Evolutionary conservation across 108 stramenopile species (phyloP).

Genomic region (Schizochytrium sp.): DNA sequence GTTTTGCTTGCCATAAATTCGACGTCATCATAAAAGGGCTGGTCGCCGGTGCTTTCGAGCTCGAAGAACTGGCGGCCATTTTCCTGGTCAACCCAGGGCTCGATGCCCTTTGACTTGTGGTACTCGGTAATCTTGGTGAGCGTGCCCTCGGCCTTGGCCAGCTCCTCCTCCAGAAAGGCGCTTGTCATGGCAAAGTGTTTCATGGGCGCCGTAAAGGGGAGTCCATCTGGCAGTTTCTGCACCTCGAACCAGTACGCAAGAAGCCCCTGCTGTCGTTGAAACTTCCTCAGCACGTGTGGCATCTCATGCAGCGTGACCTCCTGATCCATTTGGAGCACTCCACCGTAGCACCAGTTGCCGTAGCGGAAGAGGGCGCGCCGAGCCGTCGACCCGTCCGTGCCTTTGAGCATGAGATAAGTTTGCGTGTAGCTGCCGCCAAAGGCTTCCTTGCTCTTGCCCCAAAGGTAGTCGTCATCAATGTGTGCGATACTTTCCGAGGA

Average conservation of each 20-base stretch:
- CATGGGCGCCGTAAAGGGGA: background rate
- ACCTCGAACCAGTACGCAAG: conserved; percentile 53
- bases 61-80: conserved; percentile 59
- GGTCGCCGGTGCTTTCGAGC: conserved; percentile 35
- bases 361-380: conserved; percentile 56
- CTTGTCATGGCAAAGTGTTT: background rate
- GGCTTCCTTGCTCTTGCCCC: conserved; percentile 9
- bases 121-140: conserved; percentile 41
- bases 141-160: conserved; percentile 45
- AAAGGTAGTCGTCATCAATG: background rate
- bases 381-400: background rate
- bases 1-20: conserved; percentile 45
- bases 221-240: background rate
- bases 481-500: background rate
- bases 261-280: conserved; percentile 61
- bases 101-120: conserved; percentile 38
- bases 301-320: conserved; percentile 55
- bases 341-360: conserved; percentile 65
- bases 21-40: conserved; percentile 43
- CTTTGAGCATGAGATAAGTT: conserved; percentile 34
- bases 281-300: conserved; percentile 51
- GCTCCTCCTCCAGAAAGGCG: conserved; percentile 45
- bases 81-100: conserved; percentile 61
- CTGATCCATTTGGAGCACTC: conserved; percentile 46
- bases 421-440: conserved; percentile 25